These are phyloP conservation scores for Termitomyces sp. DNA, from an alignment of 768 basidiomycete species.

Conservation along the genomic window DNA sequence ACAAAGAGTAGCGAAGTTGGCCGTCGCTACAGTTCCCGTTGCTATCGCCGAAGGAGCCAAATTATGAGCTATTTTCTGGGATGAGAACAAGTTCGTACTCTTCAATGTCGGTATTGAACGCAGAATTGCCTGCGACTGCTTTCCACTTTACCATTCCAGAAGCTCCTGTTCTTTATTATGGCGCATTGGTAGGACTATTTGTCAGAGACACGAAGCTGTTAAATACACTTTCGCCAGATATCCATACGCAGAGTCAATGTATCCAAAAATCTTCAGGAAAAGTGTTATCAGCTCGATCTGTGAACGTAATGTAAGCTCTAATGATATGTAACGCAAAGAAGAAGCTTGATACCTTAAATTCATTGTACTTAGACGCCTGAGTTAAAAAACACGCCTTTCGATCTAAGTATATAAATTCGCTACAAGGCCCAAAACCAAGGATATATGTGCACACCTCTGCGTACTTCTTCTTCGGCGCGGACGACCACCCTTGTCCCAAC, in stretches of 20 bases:
- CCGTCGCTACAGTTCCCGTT: neutral
- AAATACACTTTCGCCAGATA: conserved; percentile 43
- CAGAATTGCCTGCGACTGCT: neutral
- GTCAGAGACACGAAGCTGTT: conserved; percentile 31
- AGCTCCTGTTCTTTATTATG: conserved; percentile 37
- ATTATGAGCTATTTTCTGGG: neutral
- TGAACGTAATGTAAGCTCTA: conserved; percentile 34
- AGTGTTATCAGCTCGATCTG: conserved; percentile 51
- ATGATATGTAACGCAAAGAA: neutral
- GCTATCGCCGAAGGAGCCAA: neutral
- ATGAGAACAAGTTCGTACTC: neutral
- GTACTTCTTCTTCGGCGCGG: too few species aligned
- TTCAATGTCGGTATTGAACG: neutral
- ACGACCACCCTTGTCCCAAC: too few species aligned
- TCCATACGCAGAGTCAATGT: conserved; percentile 39
- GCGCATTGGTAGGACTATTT: neutral
- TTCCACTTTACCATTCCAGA: conserved; percentile 39
- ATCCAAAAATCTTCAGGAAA: conserved; percentile 41
- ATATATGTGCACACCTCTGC: too few species aligned
- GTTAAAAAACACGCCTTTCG: conserved; percentile 31
- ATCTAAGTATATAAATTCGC: too few species aligned
- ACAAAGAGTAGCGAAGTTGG: conserved; percentile 39
- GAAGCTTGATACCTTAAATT: conserved; percentile 37
- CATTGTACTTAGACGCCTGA: conserved; percentile 39
- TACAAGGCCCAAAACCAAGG: too few species aligned